phyloP scores from a whole-genome alignment of 805 yeast species.

The Sugiyamaella lignohabitans region DNA sequence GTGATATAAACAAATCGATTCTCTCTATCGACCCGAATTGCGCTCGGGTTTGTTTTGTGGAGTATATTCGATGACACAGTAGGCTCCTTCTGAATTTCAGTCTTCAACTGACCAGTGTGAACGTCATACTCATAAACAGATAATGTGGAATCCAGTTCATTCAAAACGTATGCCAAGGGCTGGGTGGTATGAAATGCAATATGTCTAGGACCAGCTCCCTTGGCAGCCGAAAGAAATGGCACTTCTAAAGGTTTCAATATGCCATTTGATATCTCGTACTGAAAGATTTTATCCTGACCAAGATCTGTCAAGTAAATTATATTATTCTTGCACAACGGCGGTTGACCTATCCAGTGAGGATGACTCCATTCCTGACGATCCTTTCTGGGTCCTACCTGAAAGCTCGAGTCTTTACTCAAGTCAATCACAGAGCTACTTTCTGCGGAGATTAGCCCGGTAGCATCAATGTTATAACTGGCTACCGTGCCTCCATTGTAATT shows the following conservation, averaged over 20 bases:
- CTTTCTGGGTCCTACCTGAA: conserved; percentile 5
- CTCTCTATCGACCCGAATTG: conserved; percentile 4
- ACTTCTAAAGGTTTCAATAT: conserved; percentile 3
- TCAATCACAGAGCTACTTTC: background rate
- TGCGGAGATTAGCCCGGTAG: background rate
- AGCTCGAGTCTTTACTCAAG: too few relatives aligned
- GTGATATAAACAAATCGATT: conserved; percentile 8
- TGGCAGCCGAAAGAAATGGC: conserved; percentile 2
- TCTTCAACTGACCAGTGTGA: conserved; percentile 1
- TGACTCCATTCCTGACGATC: conserved; percentile 14
- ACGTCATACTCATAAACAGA: conserved; percentile 6
- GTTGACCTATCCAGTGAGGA: conserved; percentile 13
- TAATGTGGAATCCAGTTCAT: conserved; percentile 8
- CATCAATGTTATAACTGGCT: conserved; percentile 1
- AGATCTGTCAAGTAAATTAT: conserved; percentile 9
- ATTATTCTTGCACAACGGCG: conserved; percentile 2
- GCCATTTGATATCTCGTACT: conserved; percentile 3
- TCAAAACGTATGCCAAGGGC: conserved; percentile 7
- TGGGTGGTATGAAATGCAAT: conserved; percentile 8
- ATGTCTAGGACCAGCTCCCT: conserved; percentile 12
- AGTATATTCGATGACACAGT: conserved; percentile 1
- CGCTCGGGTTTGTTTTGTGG: conserved; percentile 4
- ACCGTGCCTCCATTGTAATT: conserved; percentile 11
- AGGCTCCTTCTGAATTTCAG: conserved; percentile 1
- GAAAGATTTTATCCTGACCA: conserved; percentile 12